These are phyloP conservation scores for Exserohilum rostratum DNA, from an alignment of 2,329 filamentous ascomycete species.

Conservation along the genomic window DNA sequence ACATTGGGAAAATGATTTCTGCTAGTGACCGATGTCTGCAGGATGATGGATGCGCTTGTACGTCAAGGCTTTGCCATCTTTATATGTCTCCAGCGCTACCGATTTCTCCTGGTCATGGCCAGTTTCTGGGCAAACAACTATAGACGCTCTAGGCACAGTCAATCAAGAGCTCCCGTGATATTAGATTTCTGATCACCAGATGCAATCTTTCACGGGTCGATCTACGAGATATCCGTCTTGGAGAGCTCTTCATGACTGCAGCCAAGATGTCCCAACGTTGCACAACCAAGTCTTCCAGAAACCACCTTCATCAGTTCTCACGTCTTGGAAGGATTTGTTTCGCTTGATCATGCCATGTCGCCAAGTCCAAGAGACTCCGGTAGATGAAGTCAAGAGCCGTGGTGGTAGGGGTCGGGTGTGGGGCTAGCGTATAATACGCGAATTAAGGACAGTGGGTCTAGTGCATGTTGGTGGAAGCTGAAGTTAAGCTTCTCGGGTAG, in stretches of 20 bases:
- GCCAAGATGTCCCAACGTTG: constrained; percentile 12
- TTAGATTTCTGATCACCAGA: constrained; percentile 23
- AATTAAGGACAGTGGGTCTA: constrained; percentile 12
- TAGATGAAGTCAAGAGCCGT: constrained; percentile 25
- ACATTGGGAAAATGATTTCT: constrained; percentile 19
- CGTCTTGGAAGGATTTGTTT: constrained; percentile 11
- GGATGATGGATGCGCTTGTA: neutral
- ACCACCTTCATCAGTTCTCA: constrained; percentile 1
- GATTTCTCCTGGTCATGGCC: neutral
- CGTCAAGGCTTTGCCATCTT: neutral
- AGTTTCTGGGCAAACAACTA: neutral
- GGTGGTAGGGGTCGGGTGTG: constrained; percentile 12
- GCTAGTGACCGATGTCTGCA: neutral
- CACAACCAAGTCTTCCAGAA: constrained; percentile 13
- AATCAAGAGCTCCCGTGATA: constrained; percentile 15
- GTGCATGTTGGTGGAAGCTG: constrained; percentile 5
- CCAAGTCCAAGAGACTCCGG: constrained; percentile 27
- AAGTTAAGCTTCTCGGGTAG: constrained; percentile 19
- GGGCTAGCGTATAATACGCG: constrained; percentile 22
- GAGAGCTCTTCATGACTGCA: constrained; percentile 1
- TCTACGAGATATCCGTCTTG: constrained; percentile 22
- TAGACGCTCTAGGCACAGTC: neutral
- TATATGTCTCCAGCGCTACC: neutral
- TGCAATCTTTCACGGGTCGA: constrained; percentile 23
- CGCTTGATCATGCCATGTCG: constrained; percentile 7